Evolutionary conservation across 371 early-diverging fungal species (phyloP), one percentile per base, ranked within the genome.

Genomic region (Apophysomyces sp.): DNA sequence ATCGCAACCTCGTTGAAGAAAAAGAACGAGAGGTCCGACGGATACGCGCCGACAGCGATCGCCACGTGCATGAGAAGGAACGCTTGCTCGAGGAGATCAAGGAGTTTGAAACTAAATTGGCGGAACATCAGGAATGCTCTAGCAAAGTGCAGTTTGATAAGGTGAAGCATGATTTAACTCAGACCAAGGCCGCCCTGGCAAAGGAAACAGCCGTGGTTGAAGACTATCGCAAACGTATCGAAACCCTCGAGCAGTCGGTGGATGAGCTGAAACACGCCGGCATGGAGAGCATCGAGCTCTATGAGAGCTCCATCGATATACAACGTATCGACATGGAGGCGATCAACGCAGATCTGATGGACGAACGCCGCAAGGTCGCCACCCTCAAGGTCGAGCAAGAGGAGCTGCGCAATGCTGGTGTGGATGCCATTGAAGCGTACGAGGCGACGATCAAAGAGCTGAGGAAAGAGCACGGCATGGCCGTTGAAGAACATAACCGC

Each of bases 231-330:
- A 72, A 65, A 28, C 70, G 71, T 34, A 66, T 76, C 40, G 29
- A 58, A 21, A 39, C 53, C 3, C 62, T 84, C 3, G 72, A 81
- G 30, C 68, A 71, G 30, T 67, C 77, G 0, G 77, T 81, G 0
- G 77, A 81, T 56, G 76, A 82, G 36, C 62, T 84, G 26, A 79
- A 81, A 51, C 39, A 62, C 4, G 82, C 82, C 3, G 81, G 85
- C 41, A 77, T 82, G 74, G 85, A 84, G 32, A 80, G 80, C 24
- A 74, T 84, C 8, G 81, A 84, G 26, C 62, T 84, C 5, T 84
- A 84, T 29, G 85, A 84, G 53, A 73, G 69, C 28, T 77, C 80
- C 13, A 77, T 82, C 2, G 74, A 81, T 29, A 58, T 79, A 60
- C 71, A 82, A 60, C 69, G 77, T 13, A 70, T 80, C 9, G 82